Evolutionary conservation across 2,329 filamentous ascomycete genomes (phyloP).

Genomic region (Apiospora rasikravindrae): DNA sequence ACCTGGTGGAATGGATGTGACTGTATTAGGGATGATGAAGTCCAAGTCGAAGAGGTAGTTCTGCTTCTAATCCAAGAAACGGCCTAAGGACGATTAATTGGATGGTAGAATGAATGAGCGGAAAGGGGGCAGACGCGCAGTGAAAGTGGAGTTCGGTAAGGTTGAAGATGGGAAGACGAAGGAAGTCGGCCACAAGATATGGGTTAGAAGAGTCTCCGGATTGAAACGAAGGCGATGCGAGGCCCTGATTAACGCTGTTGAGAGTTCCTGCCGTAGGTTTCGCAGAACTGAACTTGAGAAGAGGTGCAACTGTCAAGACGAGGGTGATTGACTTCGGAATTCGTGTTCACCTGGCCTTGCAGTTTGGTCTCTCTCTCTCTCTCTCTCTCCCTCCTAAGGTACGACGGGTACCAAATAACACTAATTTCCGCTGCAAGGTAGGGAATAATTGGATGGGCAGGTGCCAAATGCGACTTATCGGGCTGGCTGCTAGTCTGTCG

Average conservation of each 20-base stretch:
- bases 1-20: background rate
- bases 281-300: conserved; percentile 6
- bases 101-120: conserved; percentile 33
- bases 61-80: conserved; percentile 46
- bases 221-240: conserved; percentile 3
- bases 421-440: conserved; percentile 19
- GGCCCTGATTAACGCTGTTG: conserved; percentile 7
- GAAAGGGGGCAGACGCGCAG: conserved; percentile 29
- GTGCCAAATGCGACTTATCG: conserved; percentile 11
- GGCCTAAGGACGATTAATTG: conserved; percentile 35
- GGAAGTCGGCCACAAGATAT: background rate
- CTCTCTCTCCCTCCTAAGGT: background rate
- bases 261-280: conserved; percentile 15
- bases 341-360: conserved; percentile 12
- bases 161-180: conserved; percentile 27
- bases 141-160: conserved; percentile 23
- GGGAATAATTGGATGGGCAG: conserved; percentile 5
- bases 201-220: background rate
- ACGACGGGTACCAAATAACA: conserved; percentile 14
- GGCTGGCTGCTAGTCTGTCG: conserved; percentile 17
- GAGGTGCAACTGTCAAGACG: conserved; percentile 12
- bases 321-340: conserved; percentile 14
- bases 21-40: conserved; percentile 32
- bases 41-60: conserved; percentile 34
- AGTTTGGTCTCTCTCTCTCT: conserved; percentile 5